Percentiles rank a stretch among this genome's conserved stretches.
Evolutionary conservation across 2,329 filamentous ascomycete species (phyloP).

Genomic region (Fusarium burgessii): DNA sequence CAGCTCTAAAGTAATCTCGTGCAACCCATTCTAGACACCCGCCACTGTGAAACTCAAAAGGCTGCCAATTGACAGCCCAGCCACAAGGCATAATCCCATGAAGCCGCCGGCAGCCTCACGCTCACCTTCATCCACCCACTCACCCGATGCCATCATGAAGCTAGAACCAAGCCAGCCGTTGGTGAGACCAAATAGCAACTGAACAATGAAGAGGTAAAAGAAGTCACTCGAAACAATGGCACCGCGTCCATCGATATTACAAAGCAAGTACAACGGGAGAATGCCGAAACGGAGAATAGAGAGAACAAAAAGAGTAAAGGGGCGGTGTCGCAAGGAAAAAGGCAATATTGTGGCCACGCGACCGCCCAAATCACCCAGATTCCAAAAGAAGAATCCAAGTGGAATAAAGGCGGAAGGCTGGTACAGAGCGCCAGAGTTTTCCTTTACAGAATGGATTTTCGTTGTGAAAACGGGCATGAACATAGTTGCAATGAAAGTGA

Average conservation of each 20-base stretch:
- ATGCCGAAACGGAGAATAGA: conserved; percentile 75
- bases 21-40: conserved; percentile 53
- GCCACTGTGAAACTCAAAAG: conserved; percentile 85
- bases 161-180: conserved; percentile 90
- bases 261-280: conserved; percentile 88
- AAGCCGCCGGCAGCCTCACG: conserved; percentile 91
- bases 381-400: conserved; percentile 93
- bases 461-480: conserved; percentile 93
- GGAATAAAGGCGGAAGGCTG: conserved; percentile 86
- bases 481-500: conserved; percentile 90
- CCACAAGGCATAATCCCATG: conserved; percentile 92
- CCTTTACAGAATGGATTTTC: conserved; percentile 65
- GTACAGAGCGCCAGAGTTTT: conserved; percentile 67
- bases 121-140: conserved; percentile 86
- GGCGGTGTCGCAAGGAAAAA: conserved; percentile 69
- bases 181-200: conserved; percentile 83
- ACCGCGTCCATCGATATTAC: conserved; percentile 84
- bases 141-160: conserved; percentile 90
- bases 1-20: conserved; percentile 18
- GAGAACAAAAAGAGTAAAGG: conserved; percentile 74
- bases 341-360: conserved; percentile 74
- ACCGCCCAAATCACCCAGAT: conserved; percentile 84
- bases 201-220: conserved; percentile 88
- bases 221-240: conserved; percentile 81
- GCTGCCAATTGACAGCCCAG: conserved; percentile 86